Conservation (phyloP, 163 green algal genomes). For the Botryococcus braunii region DNA sequence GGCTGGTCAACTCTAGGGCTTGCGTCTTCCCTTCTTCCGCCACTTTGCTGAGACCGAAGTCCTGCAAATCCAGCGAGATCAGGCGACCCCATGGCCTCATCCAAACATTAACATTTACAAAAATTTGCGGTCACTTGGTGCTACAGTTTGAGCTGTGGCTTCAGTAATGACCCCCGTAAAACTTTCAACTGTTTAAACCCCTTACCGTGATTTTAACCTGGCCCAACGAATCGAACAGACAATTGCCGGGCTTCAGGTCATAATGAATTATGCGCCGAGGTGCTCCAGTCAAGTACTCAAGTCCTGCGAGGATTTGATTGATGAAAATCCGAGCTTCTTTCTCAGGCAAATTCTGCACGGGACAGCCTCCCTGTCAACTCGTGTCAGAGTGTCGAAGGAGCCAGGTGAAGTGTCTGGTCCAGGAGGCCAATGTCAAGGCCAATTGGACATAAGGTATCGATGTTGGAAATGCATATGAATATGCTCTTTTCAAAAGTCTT, state of each 20-base stretch:
- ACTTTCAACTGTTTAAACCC: no score
- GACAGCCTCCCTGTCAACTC: not conserved
- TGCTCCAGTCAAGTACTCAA: constrained; percentile 73
- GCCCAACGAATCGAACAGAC: constrained; percentile 82
- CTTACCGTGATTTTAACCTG: constrained; percentile 83
- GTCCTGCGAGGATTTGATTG: constrained; percentile 64
- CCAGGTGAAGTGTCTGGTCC: not conserved
- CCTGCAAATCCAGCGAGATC: no score
- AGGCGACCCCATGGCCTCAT: no score
- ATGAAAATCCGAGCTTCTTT: constrained; percentile 76
- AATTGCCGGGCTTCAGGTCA: constrained; percentile 89
- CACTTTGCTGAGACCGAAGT: constrained; percentile 79
- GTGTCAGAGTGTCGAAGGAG: no score
- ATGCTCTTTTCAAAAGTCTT: no score
- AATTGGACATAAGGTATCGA: no score
- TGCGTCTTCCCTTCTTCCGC: constrained; percentile 64
- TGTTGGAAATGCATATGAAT: no score
- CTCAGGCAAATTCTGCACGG: constrained; percentile 68
- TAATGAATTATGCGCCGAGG: constrained; percentile 58
- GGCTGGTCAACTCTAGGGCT: constrained; percentile 87
- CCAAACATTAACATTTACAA: no score
- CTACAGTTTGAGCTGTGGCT: no score
- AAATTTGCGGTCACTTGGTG: no score
- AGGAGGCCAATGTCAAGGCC: not conserved
- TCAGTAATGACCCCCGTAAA: no score